A percentile compares a stretch with the other conserved stretches of the same genome.
Conservation (phyloP, 148 eudicot genomes). For the Fagopyrum esculentum region DNA sequence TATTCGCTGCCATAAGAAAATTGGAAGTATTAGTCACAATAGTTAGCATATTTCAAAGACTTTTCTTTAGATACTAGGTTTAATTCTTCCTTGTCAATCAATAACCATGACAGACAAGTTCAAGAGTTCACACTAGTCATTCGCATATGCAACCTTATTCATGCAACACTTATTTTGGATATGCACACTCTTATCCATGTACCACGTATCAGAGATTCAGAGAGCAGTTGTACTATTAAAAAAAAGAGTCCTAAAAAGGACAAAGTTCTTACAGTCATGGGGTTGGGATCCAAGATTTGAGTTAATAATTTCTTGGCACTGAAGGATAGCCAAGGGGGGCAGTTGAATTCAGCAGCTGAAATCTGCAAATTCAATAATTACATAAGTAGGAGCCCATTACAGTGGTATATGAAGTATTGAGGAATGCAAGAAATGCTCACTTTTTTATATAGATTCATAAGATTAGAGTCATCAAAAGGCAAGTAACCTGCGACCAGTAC, state of each 20-base stretch:
- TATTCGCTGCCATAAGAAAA: constrained; percentile 58
- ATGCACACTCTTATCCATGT: background rate
- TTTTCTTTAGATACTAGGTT: background rate
- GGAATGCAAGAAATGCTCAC: constrained; percentile 44
- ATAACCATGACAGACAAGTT: no score
- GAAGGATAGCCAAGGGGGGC: constrained; percentile 94
- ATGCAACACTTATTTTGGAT: background rate
- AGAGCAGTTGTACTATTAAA: no score
- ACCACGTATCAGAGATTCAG: no score
- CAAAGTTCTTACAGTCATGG: constrained; percentile 53
- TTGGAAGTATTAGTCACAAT: background rate
- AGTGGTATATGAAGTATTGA: constrained; percentile 10
- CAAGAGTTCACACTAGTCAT: background rate
- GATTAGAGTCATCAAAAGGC: constrained; percentile 97
- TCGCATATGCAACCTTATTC: background rate
- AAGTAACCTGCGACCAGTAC: constrained; percentile 98
- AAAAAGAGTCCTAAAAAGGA: background rate
- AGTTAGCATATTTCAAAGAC: background rate
- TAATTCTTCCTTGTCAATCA: background rate
- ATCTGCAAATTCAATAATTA: constrained; percentile 43
- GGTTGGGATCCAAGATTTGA: constrained; percentile 82
- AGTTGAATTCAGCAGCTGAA: constrained; percentile 79
- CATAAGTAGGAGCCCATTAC: constrained; percentile 15
- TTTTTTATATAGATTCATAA: constrained; percentile 87
- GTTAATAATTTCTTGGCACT: constrained; percentile 69